phyloP scores from a whole-genome alignment of 345 rosid genomes.

The Heritiera fomes region DNA sequence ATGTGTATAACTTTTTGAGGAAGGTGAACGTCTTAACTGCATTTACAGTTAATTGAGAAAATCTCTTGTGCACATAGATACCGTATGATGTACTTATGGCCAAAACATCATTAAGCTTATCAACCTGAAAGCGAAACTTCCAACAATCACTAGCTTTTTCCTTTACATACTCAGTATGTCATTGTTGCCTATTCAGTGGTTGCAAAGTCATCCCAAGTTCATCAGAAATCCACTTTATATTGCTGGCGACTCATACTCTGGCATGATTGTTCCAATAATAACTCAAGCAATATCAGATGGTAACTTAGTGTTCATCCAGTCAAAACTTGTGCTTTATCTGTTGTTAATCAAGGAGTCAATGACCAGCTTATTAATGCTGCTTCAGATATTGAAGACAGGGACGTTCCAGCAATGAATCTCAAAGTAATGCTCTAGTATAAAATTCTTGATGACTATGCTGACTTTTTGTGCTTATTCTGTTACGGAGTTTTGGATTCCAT shows the following conservation, averaged over 20 bases:
- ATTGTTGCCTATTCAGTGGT: constrained; percentile 20
- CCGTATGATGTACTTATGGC: too few species aligned
- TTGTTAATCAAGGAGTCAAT: not conserved
- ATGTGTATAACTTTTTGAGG: constrained; percentile 8
- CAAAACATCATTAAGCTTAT: too few species aligned
- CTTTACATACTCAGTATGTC: not conserved
- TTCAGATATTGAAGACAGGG: not conserved
- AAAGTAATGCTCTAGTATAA: too few species aligned
- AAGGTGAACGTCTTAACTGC: constrained; percentile 10
- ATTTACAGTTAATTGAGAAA: not conserved
- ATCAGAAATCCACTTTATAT: constrained; percentile 15
- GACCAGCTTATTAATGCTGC: constrained; percentile 18
- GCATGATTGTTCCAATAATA: constrained; percentile 23
- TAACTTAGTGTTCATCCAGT: not conserved
- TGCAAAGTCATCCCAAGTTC: constrained; percentile 19
- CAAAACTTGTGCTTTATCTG: not conserved
- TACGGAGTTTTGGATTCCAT: too few species aligned
- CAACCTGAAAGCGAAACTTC: too few species aligned
- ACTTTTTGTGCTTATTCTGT: not conserved
- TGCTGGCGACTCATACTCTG: constrained; percentile 28
- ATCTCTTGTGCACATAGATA: too few species aligned
- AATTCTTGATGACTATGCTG: too few species aligned
- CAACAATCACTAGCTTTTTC: too few species aligned
- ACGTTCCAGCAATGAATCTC: too few species aligned
- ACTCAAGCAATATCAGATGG: constrained; percentile 21